Conservation (phyloP, 176 grass and related monocot genomes). For the Thinopyrum elongatum region DNA sequence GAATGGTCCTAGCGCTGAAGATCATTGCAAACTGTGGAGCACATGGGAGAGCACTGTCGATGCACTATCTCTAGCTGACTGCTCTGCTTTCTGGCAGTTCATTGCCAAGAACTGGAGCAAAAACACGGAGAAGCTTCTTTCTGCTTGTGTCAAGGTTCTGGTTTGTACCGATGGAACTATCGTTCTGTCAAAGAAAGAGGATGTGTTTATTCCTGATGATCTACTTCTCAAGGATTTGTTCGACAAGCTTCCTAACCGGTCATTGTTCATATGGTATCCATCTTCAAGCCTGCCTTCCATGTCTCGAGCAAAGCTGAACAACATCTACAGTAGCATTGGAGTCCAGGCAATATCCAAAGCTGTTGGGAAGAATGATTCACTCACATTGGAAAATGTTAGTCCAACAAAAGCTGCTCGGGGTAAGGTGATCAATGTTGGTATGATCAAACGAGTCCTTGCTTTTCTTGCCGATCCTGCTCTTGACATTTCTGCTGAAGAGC, state of each 20-base stretch:
- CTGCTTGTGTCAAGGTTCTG: constrained; percentile 47
- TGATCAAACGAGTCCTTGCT: constrained; percentile 41
- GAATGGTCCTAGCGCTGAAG: constrained; percentile 28
- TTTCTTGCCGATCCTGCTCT: constrained; percentile 47
- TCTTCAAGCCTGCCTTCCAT: neutral
- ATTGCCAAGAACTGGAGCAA: constrained; percentile 45
- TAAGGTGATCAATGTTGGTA: constrained; percentile 32
- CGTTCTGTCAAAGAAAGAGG: constrained; percentile 29
- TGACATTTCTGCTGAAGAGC: constrained; percentile 29
- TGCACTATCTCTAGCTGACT: constrained; percentile 19
- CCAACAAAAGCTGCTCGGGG: neutral
- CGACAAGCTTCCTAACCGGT: constrained; percentile 15
- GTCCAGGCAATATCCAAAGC: constrained; percentile 52
- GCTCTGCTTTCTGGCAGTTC: constrained; percentile 61
- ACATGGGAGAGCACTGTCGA: constrained; percentile 44
- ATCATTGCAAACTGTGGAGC: constrained; percentile 52
- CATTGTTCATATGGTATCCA: constrained; percentile 70
- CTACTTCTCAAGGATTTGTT: constrained; percentile 64
- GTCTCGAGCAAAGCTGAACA: constrained; percentile 43
- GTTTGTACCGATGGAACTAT: constrained; percentile 22
- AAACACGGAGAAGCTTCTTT: constrained; percentile 25
- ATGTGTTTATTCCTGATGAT: constrained; percentile 76
- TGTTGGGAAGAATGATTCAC: constrained; percentile 38
- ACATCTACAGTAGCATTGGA: constrained; percentile 48
- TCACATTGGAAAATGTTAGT: neutral